Evolutionary conservation across 345 rosid species (phyloP).

Genomic region (Bruguiera sexangula): DNA sequence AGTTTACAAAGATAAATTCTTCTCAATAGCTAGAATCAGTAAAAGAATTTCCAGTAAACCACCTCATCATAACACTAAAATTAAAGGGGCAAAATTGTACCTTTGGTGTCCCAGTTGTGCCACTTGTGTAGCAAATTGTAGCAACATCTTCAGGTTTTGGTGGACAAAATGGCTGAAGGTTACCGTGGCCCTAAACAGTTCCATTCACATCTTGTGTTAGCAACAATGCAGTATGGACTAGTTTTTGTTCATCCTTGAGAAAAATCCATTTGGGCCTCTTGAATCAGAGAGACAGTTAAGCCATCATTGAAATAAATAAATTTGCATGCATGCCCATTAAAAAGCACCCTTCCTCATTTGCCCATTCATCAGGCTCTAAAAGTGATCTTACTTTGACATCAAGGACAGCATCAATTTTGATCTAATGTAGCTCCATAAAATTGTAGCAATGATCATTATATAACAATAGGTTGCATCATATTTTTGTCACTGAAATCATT

Average conservation of each 20-base stretch:
- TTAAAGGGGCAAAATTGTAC: constrained; percentile 34
- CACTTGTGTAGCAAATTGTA: constrained; percentile 95
- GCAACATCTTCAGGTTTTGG: constrained; percentile 85
- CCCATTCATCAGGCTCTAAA: no score
- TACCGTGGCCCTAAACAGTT: constrained; percentile 65
- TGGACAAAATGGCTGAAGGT: constrained; percentile 58
- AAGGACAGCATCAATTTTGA: no score
- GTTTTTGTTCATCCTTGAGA: no score
- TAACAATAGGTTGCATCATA: background rate
- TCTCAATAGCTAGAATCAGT: constrained; percentile 22
- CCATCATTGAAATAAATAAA: no score
- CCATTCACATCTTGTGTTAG: constrained; percentile 13
- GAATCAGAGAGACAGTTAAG: no score
- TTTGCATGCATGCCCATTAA: no score
- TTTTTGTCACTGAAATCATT: constrained; percentile 1
- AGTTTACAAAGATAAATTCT: constrained; percentile 18
- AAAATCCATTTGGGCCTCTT: no score
- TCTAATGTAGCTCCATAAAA: no score
- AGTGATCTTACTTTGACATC: no score
- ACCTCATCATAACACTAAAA: constrained; percentile 15
- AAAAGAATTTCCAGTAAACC: constrained; percentile 2
- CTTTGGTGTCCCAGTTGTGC: constrained; percentile 99
- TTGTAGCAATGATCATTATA: background rate
- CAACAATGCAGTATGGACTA: no score
- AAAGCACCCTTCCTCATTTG: no score